A percentile compares a stretch with the other conserved stretches of the same genome.
Conservation (phyloP, 169 alveolate genomes). For the Plasmodium gonderi region DNA sequence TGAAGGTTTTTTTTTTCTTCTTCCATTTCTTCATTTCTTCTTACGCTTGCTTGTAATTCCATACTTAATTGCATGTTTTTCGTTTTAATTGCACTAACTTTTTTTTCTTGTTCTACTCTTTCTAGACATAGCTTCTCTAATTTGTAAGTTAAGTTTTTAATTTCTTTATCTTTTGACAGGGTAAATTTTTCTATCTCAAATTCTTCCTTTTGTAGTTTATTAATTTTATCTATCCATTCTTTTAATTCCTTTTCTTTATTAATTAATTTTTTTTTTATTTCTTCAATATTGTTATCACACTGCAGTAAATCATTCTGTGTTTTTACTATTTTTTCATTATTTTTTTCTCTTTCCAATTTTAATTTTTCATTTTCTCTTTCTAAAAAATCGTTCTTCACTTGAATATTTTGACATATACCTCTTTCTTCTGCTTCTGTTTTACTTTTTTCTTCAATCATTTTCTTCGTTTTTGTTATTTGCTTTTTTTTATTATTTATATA, state of each 20-base stretch:
- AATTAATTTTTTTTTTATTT: conserved; percentile 26
- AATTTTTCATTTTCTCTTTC: conserved; percentile 18
- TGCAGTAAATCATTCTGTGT: conserved; percentile 12
- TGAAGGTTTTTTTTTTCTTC: conserved; percentile 38
- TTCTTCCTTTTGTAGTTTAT: conserved; percentile 51
- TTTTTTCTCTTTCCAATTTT: conserved; percentile 39
- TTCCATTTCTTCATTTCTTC: conserved; percentile 11
- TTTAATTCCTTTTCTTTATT: conserved; percentile 53
- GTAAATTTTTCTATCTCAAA: conserved; percentile 42
- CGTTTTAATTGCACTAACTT: conserved; percentile 11
- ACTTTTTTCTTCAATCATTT: conserved; percentile 37
- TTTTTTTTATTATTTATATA: conserved; percentile 13
- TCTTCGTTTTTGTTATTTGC: neutral
- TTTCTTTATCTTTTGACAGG: conserved; percentile 47
- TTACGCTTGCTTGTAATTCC: conserved; percentile 3
- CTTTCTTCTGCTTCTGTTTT: conserved; percentile 13
- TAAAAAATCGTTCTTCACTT: conserved; percentile 30
- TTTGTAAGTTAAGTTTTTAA: conserved; percentile 17
- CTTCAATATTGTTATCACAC: conserved; percentile 37
- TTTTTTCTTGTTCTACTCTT: conserved; percentile 43
- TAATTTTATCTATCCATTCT: conserved; percentile 14
- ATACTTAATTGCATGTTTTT: conserved; percentile 28
- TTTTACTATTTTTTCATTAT: conserved; percentile 21
- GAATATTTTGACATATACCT: neutral
- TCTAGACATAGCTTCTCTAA: conserved; percentile 16